Evolutionary conservation across 176 grass and related monocot species (phyloP).

Genomic region (Bromus sterilis): DNA sequence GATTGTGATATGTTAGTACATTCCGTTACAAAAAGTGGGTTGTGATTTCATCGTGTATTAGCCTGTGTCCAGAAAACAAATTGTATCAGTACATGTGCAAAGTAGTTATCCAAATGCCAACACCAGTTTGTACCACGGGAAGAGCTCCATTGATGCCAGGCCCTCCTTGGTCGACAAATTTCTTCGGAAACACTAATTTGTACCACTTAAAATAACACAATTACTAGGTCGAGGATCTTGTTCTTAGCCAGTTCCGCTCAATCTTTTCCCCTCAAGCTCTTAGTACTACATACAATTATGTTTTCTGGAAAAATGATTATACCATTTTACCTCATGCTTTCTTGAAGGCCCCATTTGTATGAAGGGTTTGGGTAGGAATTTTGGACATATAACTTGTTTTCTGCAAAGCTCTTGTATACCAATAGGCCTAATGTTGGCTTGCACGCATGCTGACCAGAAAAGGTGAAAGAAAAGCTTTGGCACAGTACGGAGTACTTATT

Average conservation of each 20-base stretch:
- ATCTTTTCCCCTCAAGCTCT: background rate
- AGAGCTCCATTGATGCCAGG: background rate
- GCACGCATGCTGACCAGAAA: background rate
- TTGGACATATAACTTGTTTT: background rate
- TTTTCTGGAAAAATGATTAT: background rate
- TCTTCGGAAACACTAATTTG: background rate
- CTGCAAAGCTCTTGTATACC: background rate
- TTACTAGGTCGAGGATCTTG: background rate
- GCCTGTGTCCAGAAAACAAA: slow-evolving; percentile 14
- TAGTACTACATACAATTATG: background rate
- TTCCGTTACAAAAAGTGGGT: slow-evolving; percentile 13
- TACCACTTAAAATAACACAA: background rate
- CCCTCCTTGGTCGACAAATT: background rate
- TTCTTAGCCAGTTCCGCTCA: background rate
- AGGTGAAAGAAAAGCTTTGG: background rate
- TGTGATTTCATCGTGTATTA: slow-evolving; percentile 9
- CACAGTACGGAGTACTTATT: slow-evolving; percentile 16
- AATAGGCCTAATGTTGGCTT: background rate
- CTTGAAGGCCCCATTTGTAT: background rate
- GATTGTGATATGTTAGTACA: slow-evolving; percentile 20
- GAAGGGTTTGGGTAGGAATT: background rate
- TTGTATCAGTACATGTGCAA: slow-evolving; percentile 8
- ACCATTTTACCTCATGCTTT: background rate
- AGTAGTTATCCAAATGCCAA: slow-evolving; percentile 15
- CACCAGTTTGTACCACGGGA: background rate